Evolutionary conservation across 768 basidiomycete species (phyloP).

Genomic region (Saitozyma sp.): DNA sequence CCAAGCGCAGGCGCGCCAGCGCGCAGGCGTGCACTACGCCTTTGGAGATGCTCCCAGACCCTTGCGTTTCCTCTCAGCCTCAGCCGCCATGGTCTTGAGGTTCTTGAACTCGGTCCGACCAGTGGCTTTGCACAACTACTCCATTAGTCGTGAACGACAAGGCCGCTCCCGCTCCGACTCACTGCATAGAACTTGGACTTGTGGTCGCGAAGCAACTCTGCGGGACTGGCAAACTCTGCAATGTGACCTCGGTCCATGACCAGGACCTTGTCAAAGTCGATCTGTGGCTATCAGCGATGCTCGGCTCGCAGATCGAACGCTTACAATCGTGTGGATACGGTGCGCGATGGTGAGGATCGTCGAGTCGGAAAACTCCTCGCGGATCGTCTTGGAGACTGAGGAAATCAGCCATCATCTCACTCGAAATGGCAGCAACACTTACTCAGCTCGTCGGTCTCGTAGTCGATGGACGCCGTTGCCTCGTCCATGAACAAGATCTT

Average conservation of each 20-base stretch:
- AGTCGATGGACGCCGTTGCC: conserved; percentile 68
- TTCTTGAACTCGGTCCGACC: conserved; percentile 48
- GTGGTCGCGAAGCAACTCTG: conserved; percentile 42
- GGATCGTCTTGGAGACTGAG: conserved; percentile 49
- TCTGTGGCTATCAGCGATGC: conserved; percentile 42
- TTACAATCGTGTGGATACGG: conserved; percentile 70
- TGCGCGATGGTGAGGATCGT: conserved; percentile 84
- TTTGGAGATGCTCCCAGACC: not conserved
- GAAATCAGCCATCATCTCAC: not conserved
- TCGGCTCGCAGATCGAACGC: conserved; percentile 18
- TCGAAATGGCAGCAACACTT: conserved; percentile 41
- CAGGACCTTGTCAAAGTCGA: conserved; percentile 70
- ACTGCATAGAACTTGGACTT: conserved; percentile 48
- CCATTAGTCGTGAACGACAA: not conserved
- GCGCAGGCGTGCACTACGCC: not conserved
- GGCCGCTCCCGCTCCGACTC: conserved; percentile 5
- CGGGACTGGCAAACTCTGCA: conserved; percentile 63
- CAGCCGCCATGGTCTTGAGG: conserved; percentile 40
- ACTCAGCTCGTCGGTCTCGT: conserved; percentile 88
- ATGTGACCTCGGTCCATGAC: conserved; percentile 72
- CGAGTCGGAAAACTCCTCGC: conserved; percentile 65
- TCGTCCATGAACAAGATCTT: conserved; percentile 84
- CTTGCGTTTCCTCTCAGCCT: conserved; percentile 34
- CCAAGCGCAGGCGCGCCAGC: not conserved
- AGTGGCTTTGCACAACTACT: conserved; percentile 48